phyloP scores from a whole-genome alignment of 768 basidiomycete genomes.

The Lentinula boryana region DNA sequence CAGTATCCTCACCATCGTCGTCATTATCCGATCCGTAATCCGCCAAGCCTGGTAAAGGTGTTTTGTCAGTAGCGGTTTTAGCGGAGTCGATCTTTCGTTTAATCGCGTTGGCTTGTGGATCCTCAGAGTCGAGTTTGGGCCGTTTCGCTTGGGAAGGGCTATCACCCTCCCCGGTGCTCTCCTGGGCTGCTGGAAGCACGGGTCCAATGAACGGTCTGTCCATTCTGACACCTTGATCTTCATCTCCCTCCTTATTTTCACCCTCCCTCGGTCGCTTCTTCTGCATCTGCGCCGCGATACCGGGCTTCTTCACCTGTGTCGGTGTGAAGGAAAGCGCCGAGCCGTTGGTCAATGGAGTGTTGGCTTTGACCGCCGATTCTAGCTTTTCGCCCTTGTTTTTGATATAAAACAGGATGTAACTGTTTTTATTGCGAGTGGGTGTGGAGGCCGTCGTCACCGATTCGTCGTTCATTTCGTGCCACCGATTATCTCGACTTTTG shows the following conservation, averaged over 20 bases:
- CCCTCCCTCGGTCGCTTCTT: slow-evolving; percentile 38
- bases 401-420: slow-evolving; percentile 92
- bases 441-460: slow-evolving; percentile 39
- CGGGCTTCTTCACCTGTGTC: slow-evolving; percentile 24
- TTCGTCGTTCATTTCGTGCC: slow-evolving; percentile 97
- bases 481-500: slow-evolving; percentile 59
- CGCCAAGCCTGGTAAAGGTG: slow-evolving; percentile 14
- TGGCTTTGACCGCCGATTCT: slow-evolving; percentile 50
- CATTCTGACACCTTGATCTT: slow-evolving; percentile 47
- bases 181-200: slow-evolving; percentile 42
- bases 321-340: slow-evolving; percentile 16
- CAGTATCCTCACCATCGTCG: slow-evolving; percentile 15
- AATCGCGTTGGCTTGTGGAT: slow-evolving; percentile 49
- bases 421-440: slow-evolving; percentile 60
- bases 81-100: slow-evolving; percentile 48
- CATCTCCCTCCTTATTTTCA: slow-evolving; percentile 41
- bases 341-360: slow-evolving; percentile 10
- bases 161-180: slow-evolving; percentile 19
- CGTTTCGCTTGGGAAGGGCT: slow-evolving; percentile 18
- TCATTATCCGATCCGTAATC: slow-evolving; percentile 25
- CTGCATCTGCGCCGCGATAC: slow-evolving; percentile 41
- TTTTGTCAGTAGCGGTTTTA: slow-evolving; percentile 10
- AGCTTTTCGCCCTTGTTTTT: slow-evolving; percentile 72
- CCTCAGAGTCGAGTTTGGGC: slow-evolving; percentile 18
- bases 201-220: slow-evolving; percentile 59